Conservation (phyloP, 768 basidiomycete species). For the Russula dissimulans region DNA sequence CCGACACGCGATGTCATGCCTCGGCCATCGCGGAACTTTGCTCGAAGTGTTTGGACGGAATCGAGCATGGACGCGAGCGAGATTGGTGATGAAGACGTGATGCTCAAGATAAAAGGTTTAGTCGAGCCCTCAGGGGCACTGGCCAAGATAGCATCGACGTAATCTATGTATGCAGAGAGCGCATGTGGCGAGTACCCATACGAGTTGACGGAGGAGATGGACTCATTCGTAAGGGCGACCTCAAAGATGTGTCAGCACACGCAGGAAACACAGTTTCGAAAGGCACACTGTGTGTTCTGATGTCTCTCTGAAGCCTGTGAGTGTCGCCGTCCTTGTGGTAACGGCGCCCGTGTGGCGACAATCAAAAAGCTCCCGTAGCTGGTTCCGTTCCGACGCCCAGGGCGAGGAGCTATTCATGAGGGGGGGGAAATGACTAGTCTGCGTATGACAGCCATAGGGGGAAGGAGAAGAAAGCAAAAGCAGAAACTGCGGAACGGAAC, state of each 20-base stretch:
- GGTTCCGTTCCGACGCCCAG: slow-evolving; percentile 64
- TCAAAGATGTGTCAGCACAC: slow-evolving; percentile 23
- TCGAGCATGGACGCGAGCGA: slow-evolving; percentile 48
- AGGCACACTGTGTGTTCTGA: slow-evolving; percentile 47
- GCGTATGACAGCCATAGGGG: slow-evolving; percentile 48
- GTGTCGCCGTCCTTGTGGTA: slow-evolving; percentile 69
- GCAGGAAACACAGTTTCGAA: background rate
- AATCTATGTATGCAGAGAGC: slow-evolving; percentile 53
- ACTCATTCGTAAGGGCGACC: slow-evolving; percentile 49
- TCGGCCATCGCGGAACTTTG: slow-evolving; percentile 20
- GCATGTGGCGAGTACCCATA: slow-evolving; percentile 84
- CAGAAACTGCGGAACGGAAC: background rate
- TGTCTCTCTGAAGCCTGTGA: slow-evolving; percentile 62
- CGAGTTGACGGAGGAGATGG: slow-evolving; percentile 63
- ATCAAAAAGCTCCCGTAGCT: slow-evolving; percentile 57
- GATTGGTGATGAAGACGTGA: slow-evolving; percentile 51
- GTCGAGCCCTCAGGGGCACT: slow-evolving; percentile 22
- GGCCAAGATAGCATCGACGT: slow-evolving; percentile 47
- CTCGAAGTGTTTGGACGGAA: slow-evolving; percentile 53
- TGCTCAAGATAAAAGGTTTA: slow-evolving; percentile 73
- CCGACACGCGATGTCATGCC: slow-evolving; percentile 40
- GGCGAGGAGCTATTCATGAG: slow-evolving; percentile 73
- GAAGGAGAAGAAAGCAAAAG: background rate
- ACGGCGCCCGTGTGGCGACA: slow-evolving; percentile 68
- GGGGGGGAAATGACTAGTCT: slow-evolving; percentile 50